Conservation (phyloP, 495 filamentous ascomycete genomes). For the Pyronema domesticum region DNA sequence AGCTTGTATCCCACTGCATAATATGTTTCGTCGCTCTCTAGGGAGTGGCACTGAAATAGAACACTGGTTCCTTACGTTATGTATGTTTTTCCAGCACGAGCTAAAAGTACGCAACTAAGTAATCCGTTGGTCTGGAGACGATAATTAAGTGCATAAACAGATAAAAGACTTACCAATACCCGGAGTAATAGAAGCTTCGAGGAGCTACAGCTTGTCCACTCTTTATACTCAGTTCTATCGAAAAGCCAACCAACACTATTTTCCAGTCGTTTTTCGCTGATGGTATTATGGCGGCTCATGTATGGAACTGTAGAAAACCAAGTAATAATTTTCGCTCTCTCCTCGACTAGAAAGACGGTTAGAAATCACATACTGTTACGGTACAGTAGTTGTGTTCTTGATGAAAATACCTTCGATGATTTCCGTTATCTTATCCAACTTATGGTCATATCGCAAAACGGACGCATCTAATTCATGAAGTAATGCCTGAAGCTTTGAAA, state of each 20-base stretch:
- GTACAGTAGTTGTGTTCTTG: no score
- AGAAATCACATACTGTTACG: no score
- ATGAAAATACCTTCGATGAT: not conserved
- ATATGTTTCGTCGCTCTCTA: not conserved
- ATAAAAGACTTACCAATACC: constrained; percentile 5
- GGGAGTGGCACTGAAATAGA: not conserved
- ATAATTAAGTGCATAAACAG: no score
- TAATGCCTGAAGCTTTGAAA: no score
- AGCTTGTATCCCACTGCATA: constrained; percentile 1
- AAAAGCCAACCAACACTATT: constrained; percentile 10
- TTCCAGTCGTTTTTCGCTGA: constrained; percentile 4
- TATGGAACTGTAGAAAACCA: constrained; percentile 3
- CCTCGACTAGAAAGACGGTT: not conserved
- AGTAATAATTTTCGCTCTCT: not conserved
- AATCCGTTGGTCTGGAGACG: no score
- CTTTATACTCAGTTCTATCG: constrained; percentile 3
- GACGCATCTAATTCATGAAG: no score
- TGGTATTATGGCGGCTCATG: not conserved
- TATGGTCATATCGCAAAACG: not conserved
- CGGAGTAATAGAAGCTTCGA: constrained; percentile 6
- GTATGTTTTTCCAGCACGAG: constrained; percentile 2
- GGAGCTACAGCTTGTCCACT: constrained; percentile 4
- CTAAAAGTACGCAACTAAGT: no score
- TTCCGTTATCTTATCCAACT: not conserved
- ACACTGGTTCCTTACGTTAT: not conserved